These are phyloP conservation scores for Cryptococcus sp. DNA, from an alignment of 1,284 basidiomycete species.

Conservation along the genomic window DNA sequence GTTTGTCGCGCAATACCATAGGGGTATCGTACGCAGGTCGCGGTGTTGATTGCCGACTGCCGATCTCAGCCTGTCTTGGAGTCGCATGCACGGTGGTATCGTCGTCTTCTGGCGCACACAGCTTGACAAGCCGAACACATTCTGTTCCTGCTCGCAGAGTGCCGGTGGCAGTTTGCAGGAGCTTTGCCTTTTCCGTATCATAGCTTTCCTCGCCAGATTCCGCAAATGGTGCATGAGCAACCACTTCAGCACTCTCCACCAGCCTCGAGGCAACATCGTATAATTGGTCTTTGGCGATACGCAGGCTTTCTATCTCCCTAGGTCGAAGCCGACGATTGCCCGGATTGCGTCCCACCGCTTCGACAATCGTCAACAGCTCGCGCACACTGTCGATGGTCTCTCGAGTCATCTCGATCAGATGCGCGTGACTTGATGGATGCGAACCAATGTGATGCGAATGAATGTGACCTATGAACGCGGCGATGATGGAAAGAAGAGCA, in stretches of 20 bases:
- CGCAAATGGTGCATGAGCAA: slow-evolving; percentile 61
- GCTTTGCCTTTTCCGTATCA: slow-evolving; percentile 70
- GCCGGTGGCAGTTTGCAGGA: slow-evolving; percentile 80
- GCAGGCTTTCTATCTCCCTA: slow-evolving; percentile 61
- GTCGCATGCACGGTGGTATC: slow-evolving; percentile 7
- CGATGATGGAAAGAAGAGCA: slow-evolving; percentile 86
- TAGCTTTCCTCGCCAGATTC: slow-evolving; percentile 61
- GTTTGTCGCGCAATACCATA: slow-evolving; percentile 22
- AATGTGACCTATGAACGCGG: slow-evolving; percentile 94
- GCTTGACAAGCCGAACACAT: slow-evolving; percentile 78
- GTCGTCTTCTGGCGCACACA: slow-evolving; percentile 60
- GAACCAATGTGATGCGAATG: slow-evolving; percentile 86
- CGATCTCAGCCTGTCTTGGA: slow-evolving; percentile 12
- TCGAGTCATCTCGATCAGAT: slow-evolving; percentile 88
- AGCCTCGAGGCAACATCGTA: slow-evolving; percentile 84
- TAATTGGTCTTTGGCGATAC: slow-evolving; percentile 73
- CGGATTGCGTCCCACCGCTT: slow-evolving; percentile 70
- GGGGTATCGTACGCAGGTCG: slow-evolving; percentile 21
- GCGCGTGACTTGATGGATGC: slow-evolving; percentile 87
- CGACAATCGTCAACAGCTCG: slow-evolving; percentile 87
- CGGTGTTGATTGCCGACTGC: slow-evolving; percentile 19
- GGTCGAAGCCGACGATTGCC: slow-evolving; percentile 57
- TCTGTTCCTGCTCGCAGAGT: slow-evolving; percentile 86
- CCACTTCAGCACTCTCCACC: slow-evolving; percentile 74
- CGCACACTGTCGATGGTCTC: slow-evolving; percentile 93